Conservation (phyloP, 2,329 filamentous ascomycete genomes). For the Didymella pomorum region DNA sequence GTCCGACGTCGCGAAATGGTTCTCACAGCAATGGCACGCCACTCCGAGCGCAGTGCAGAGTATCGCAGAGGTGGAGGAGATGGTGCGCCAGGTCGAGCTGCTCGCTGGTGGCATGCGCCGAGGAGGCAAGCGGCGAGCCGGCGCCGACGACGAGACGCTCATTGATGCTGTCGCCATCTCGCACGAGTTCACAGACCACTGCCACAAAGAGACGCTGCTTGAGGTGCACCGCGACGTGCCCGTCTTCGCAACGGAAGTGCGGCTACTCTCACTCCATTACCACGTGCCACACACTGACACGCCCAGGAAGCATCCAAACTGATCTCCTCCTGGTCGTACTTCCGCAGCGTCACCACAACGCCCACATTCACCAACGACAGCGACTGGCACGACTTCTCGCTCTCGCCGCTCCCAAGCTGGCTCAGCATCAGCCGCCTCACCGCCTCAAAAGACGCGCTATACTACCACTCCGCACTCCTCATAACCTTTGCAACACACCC, state of each 20-base stretch:
- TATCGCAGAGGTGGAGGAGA: slow-evolving; percentile 63
- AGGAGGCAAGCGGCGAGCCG: slow-evolving; percentile 23
- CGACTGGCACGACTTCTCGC: slow-evolving; percentile 58
- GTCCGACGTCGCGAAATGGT: slow-evolving; percentile 69
- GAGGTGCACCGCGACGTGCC: slow-evolving; percentile 64
- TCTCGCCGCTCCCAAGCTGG: slow-evolving; percentile 64
- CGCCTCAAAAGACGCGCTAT: slow-evolving; percentile 62
- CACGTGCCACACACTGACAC: background rate
- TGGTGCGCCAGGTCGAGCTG: slow-evolving; percentile 61
- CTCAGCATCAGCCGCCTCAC: slow-evolving; percentile 67
- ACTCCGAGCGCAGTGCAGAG: slow-evolving; percentile 62
- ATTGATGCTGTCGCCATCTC: slow-evolving; percentile 68
- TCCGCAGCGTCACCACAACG: slow-evolving; percentile 62
- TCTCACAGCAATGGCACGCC: slow-evolving; percentile 71
- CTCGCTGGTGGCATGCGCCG: slow-evolving; percentile 44
- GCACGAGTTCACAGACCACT: slow-evolving; percentile 75
- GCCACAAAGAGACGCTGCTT: slow-evolving; percentile 67
- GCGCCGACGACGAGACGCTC: slow-evolving; percentile 42
- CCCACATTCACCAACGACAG: slow-evolving; percentile 54
- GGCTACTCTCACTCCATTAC: background rate
- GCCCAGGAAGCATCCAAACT: slow-evolving; percentile 63
- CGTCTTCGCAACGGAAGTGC: slow-evolving; percentile 64
- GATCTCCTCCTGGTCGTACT: slow-evolving; percentile 67
- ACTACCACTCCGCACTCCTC: slow-evolving; percentile 66
- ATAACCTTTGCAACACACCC: slow-evolving; percentile 60